phyloP scores from a whole-genome alignment of 805 yeast species.

The Wickerhamiella dianesei region DNA sequence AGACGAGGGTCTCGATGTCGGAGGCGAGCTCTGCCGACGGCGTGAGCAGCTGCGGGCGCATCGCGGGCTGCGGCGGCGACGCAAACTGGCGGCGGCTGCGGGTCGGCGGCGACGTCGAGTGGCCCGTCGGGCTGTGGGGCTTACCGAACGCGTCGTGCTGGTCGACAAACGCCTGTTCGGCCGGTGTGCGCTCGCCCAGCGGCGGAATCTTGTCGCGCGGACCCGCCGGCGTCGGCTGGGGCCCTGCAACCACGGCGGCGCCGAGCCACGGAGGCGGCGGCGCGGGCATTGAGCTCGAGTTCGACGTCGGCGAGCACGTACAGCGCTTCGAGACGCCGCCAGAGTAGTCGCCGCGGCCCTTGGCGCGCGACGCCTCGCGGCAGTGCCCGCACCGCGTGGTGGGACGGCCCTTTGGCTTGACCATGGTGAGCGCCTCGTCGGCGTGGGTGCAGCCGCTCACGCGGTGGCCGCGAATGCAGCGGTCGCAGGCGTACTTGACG shows the following conservation, averaged over 20 bases:
- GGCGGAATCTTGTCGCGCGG: not conserved
- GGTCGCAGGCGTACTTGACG: conserved; percentile 87
- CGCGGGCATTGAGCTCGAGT: no score
- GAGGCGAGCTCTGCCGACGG: not conserved
- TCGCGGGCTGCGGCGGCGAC: not conserved
- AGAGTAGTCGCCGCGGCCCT: not conserved
- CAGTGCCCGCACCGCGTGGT: conserved; percentile 85
- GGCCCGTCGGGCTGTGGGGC: not conserved
- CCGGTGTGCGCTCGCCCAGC: not conserved
- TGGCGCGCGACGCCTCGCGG: conserved; percentile 5
- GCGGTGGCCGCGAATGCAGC: conserved; percentile 93
- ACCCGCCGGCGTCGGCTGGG: not conserved
- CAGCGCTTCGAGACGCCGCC: not conserved
- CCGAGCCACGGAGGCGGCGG: not conserved
- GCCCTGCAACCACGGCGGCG: not conserved
- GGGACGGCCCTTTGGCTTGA: conserved; percentile 94
- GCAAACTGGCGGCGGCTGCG: not conserved
- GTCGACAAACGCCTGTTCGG: not conserved
- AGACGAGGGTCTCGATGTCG: not conserved
- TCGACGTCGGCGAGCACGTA: no score
- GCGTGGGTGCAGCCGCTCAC: conserved; percentile 89
- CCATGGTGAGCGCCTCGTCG: conserved; percentile 80
- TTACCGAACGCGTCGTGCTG: not conserved
- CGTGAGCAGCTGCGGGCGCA: not conserved
- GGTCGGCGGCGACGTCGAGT: not conserved